Base-by-base conservation (phyloP, 805 yeast species). In the Candida gorgasii region DNA sequence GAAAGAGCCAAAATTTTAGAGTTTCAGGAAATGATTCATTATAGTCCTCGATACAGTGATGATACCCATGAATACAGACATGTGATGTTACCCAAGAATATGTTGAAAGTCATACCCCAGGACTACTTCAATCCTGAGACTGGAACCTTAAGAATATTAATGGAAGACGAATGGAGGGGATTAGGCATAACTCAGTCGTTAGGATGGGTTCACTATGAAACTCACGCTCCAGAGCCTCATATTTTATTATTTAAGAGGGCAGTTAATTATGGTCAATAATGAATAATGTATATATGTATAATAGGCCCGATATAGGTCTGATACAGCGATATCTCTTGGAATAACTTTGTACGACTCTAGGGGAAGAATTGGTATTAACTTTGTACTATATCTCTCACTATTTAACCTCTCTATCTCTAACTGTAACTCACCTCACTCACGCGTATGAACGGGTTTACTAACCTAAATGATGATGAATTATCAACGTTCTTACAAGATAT, bases 91-190 rank as follows among this genome's bases (percentile, higher is more conserved):
- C 99, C 99, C 50, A 89, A 95, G 60, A 89, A 86, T 48, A 88
- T 93, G 96, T 76, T 93, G 42, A 92, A 90, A 62, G 88, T 82
- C 23, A 89, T 95, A 44, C 99, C 99, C 8, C 80, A 84, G 31
- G 99, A 95, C 59, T 95, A 90, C 59, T 93, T 93, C 73, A 84
- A 86, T 57, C 82, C 89, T 1, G 96, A 90, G 45, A 88, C 96
- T 2, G 98, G 98, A 4, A 93, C 99, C 0, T 73, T 93, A 53
- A 81, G 96, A 51, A 88, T 93, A 33, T 69, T 93, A 29, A 66
- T 86, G 37, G 99, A 93, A 63, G 98, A 93, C 52, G 99, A 93
- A 65, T 93, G 99, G 99, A 77, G 99, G 63, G 98, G 97, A 1
- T 70, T 93, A 38, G 99, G 99, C 2, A 89, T 93, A 56, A 93